phyloP scores from a whole-genome alignment of 306 rosid genomes.

The Albizia julibrissin region DNA sequence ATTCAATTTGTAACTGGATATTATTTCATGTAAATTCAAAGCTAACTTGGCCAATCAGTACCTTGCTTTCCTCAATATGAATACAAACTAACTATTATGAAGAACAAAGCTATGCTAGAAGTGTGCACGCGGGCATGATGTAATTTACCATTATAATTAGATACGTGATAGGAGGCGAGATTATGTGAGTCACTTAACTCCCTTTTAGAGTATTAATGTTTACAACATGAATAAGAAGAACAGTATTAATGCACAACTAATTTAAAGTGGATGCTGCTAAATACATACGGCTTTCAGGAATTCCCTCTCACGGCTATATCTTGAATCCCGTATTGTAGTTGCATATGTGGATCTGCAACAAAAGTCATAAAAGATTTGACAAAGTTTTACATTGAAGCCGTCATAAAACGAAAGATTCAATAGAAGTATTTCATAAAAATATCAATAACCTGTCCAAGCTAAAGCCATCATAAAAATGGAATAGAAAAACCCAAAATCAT shows the following conservation, averaged over 20 bases:
- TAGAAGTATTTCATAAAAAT: slow-evolving; percentile 22
- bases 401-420: background rate
- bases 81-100: background rate
- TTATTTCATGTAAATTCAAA: background rate
- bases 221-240: background rate
- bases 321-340: slow-evolving; percentile 87
- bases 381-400: no score
- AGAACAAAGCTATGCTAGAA: background rate
- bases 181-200: background rate
- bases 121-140: background rate
- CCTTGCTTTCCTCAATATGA: background rate
- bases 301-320: slow-evolving; percentile 83
- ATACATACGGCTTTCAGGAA: slow-evolving; percentile 87
- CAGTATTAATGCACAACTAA: background rate
- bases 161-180: background rate
- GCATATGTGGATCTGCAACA: slow-evolving; percentile 88
- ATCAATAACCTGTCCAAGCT: background rate
- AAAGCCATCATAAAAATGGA: slow-evolving; percentile 11
- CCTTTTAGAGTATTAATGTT: background rate
- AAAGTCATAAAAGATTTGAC: background rate
- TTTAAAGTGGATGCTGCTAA: slow-evolving; percentile 12
- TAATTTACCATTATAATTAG: background rate
- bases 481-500: slow-evolving; percentile 8
- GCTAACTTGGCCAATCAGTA: background rate
- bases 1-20: background rate